Evolutionary conservation across 306 rosid genomes (phyloP).

Genomic region (Cucumis sativus): Cucumber_9930_V3 NC_026657.2:13966501-13967000

Average conservation of each 20-base stretch:
- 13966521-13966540: constrained; percentile 8
- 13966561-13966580: not conserved
- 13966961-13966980: not conserved
- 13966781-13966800: not conserved
- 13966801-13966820: not conserved
- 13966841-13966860: not conserved
- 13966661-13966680: not conserved
- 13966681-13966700: not conserved
- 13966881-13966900: not conserved
- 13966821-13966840: not conserved
- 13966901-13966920: not conserved
- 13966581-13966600: not conserved
- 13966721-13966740: not conserved
- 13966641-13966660: not conserved
- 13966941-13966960: not conserved
- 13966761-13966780: not conserved
- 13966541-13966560: not conserved
- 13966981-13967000: not conserved
- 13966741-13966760: not conserved
- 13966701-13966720: not conserved
- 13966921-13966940: not conserved
- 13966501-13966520: not conserved
- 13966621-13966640: not conserved
- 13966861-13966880: not conserved
- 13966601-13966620: not conserved